phyloP scores from a whole-genome alignment of 805 yeast genomes.

The Nakazawaea molendinolei region DNA sequence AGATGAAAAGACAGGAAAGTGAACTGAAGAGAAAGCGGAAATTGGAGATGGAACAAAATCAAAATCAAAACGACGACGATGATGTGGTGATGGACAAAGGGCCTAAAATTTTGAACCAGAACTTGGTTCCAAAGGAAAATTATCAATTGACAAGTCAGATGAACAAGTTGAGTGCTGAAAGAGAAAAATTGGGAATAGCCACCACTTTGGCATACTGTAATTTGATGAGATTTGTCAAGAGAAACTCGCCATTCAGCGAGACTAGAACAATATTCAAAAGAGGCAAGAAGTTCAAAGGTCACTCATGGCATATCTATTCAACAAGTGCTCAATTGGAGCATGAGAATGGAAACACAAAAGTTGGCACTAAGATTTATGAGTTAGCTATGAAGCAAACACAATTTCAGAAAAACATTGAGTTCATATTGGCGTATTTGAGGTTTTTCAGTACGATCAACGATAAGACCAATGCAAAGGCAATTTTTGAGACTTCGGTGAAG shows the following conservation, averaged over 20 bases:
- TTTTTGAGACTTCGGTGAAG: slow-evolving; percentile 72
- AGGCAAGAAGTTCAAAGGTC: slow-evolving; percentile 54
- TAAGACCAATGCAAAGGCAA: slow-evolving; percentile 65
- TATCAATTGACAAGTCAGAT: slow-evolving; percentile 17
- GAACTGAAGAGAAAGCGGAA: slow-evolving; percentile 11
- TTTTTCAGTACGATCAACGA: slow-evolving; percentile 65
- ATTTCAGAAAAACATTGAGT: slow-evolving; percentile 45
- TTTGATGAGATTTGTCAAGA: slow-evolving; percentile 65
- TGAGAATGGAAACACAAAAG: slow-evolving; percentile 54
- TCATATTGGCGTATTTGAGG: slow-evolving; percentile 61
- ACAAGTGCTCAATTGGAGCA: slow-evolving; percentile 82
- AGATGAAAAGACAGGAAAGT: slow-evolving; percentile 6
- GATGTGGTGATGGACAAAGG: slow-evolving; percentile 12
- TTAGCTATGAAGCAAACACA: slow-evolving; percentile 57
- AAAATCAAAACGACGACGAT: slow-evolving; percentile 6
- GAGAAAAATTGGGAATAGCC: slow-evolving; percentile 20
- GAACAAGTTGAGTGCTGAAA: slow-evolving; percentile 20
- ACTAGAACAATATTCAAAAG: slow-evolving; percentile 68
- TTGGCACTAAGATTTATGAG: slow-evolving; percentile 73
- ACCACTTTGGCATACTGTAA: slow-evolving; percentile 64
- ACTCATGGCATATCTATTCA: slow-evolving; percentile 71
- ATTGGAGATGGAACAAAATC: slow-evolving; percentile 12
- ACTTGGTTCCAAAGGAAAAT: slow-evolving; percentile 7
- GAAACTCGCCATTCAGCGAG: slow-evolving; percentile 54
- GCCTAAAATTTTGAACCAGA: slow-evolving; percentile 13